These are phyloP conservation scores for Quercus robur DNA, from an alignment of 306 rosid species.

Conservation along the genomic window DNA sequence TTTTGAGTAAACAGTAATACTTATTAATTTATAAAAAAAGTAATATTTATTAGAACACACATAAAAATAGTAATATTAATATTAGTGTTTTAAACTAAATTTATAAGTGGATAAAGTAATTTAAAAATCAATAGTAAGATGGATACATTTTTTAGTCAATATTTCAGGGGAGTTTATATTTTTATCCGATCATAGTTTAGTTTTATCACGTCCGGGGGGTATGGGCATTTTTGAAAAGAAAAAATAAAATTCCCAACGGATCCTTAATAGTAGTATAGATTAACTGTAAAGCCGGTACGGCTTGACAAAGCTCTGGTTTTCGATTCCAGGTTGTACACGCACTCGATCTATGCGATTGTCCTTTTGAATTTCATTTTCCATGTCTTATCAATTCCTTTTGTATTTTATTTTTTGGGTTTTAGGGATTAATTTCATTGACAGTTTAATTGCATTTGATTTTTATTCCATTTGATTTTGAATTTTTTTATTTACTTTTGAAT, in stretches of 20 bases:
- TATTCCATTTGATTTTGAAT: slow-evolving; percentile 15
- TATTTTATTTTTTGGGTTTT: slow-evolving; percentile 24
- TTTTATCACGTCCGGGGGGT: too few relatives aligned
- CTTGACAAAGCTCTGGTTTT: slow-evolving; percentile 47
- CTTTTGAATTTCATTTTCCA: slow-evolving; percentile 3
- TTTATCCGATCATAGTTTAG: too few relatives aligned
- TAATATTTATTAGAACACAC: rapidly evolving
- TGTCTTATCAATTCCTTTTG: background rate
- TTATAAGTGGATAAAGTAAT: too few relatives aligned
- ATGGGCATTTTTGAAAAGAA: too few relatives aligned
- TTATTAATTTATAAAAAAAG: too few relatives aligned
- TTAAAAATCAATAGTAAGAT: rapidly evolving
- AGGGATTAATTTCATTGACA: background rate
- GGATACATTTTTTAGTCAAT: too few relatives aligned
- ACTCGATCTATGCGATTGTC: slow-evolving; percentile 48
- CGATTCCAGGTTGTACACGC: slow-evolving; percentile 66
- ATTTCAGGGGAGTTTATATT: too few relatives aligned
- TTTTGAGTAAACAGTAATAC: too few relatives aligned
- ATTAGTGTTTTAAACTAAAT: rapidly evolving
- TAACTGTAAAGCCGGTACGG: slow-evolving; percentile 21
- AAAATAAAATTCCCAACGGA: too few relatives aligned
- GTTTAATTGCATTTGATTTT: slow-evolving; percentile 23
- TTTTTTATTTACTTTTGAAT: background rate
- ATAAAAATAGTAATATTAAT: too few relatives aligned
- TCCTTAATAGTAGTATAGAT: too few relatives aligned